Base-by-base conservation (phyloP, 2,329 filamentous ascomycete species). In the Mycocentrospora acerina region DNA sequence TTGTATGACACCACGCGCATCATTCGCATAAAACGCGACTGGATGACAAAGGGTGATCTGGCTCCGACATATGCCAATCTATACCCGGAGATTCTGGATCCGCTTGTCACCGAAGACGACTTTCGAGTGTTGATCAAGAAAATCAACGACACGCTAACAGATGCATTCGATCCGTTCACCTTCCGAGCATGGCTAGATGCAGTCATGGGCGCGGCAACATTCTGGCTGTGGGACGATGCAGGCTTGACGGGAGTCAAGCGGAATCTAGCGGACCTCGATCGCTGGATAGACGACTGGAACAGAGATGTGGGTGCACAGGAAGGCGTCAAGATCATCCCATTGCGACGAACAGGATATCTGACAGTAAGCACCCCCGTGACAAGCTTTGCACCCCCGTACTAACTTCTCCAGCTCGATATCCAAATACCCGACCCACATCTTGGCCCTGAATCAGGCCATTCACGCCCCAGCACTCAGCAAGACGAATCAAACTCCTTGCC, bases 21-120 rank as follows among this genome's bases (percentile, higher is more conserved):
- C 49, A 96, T 98, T 57, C 85, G 93, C 12, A 85, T 98, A 47
- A 83, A 85, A 41, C 80, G 93, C 28, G 93, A 98, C 68, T 98
- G 90, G 87, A 84, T 97, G 70, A 69, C 90, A 19, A 80, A 84
- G 44, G 93, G 91, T 24, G 93, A 98, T 66, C 73, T 95, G 18
- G 91, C 90, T 1, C 93, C 93, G 0, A 89, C 90, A 0, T 97
- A 94, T 63, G 93, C 88, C 12, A 96, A 97, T 57, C 75, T 96
- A 3, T 98, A 98, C 59, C 93, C 93, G 0, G 93, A 98, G 63
- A 95, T 98, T 41, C 75, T 98, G 7, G 90, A 96, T 51, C 88
- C 90, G 0, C 81, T 90, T 22, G 71, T 98, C 29, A 78, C 81
- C 1, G 93, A 98, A 66, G 83, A 85, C 42, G 88, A 95, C 55